These are phyloP conservation scores for Pyrenula massariospora DNA, from an alignment of 495 filamentous ascomycete species.

Conservation along the genomic window DNA sequence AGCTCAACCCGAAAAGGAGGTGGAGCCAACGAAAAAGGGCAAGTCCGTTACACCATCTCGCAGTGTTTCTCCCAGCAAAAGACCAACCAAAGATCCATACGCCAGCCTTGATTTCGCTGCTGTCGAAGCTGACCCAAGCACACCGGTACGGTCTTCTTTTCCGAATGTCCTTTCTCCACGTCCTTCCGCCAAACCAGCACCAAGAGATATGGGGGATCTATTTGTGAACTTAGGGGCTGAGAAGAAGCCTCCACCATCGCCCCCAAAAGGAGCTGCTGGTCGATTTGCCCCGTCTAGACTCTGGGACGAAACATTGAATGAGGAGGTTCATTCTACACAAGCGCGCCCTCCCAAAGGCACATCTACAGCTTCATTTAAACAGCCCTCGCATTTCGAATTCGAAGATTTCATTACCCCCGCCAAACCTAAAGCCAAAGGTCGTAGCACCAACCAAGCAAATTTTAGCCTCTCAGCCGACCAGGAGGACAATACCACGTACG, in stretches of 20 bases:
- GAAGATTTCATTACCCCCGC: conserved; percentile 74
- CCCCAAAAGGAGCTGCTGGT: conserved; percentile 51
- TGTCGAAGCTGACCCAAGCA: conserved; percentile 36
- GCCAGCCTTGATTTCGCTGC: conserved; percentile 62
- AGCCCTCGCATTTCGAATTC: conserved; percentile 68
- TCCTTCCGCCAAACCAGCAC: conserved; percentile 47
- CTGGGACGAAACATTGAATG: conserved; percentile 43
- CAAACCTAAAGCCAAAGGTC: conserved; percentile 41
- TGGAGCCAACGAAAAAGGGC: conserved; percentile 5
- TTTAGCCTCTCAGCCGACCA: not conserved
- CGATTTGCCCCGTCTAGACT: conserved; percentile 59
- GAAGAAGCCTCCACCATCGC: conserved; percentile 35
- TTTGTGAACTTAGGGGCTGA: conserved; percentile 38
- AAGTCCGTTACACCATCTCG: conserved; percentile 20
- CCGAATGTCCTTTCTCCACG: conserved; percentile 20
- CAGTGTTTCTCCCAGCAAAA: conserved; percentile 35
- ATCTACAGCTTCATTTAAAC: conserved; percentile 60
- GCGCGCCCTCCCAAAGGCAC: conserved; percentile 56
- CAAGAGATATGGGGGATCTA: conserved; percentile 51
- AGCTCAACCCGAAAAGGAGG: conserved; percentile 7
- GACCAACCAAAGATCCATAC: conserved; percentile 54
- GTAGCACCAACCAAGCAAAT: conserved; percentile 1
- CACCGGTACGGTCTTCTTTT: conserved; percentile 23
- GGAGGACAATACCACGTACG: not conserved
- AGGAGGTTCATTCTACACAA: conserved; percentile 52